Percentiles rank a stretch among this genome's conserved stretches.
Conservation (phyloP, 1,139 yeast genomes). For the Diutina neorugosa region DNA sequence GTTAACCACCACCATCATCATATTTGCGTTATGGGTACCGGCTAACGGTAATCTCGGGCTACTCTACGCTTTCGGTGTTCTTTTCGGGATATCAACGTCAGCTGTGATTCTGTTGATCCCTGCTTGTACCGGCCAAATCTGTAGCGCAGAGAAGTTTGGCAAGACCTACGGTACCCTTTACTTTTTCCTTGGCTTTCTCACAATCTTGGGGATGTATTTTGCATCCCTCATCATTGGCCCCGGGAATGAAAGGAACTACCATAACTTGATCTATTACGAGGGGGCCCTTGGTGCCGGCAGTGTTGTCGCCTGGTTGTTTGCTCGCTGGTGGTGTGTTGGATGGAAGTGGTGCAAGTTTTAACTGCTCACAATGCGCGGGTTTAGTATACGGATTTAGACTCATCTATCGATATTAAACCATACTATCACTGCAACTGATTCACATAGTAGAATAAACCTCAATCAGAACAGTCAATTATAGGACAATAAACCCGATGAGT, state of each 20-base stretch:
- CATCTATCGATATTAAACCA: too few species aligned
- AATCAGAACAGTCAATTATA: too few species aligned
- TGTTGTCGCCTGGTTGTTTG: background rate
- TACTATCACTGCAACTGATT: too few species aligned
- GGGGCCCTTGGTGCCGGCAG: conserved; percentile 7
- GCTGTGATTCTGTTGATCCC: conserved; percentile 22
- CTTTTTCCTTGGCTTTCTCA: conserved; percentile 48
- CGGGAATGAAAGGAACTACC: conserved; percentile 11
- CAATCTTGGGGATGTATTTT: conserved; percentile 27
- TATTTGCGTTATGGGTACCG: conserved; percentile 38
- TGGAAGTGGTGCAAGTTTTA: background rate
- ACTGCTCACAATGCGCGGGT: background rate
- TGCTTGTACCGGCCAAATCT: conserved; percentile 38
- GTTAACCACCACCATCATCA: conserved; percentile 20
- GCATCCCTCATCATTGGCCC: conserved; percentile 17
- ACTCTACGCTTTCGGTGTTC: conserved; percentile 15
- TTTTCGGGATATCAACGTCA: conserved; percentile 20
- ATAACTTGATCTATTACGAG: conserved; percentile 17
- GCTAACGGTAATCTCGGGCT: conserved; percentile 12
- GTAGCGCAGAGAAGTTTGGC: conserved; percentile 54
- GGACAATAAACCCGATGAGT: too few species aligned
- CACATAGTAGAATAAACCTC: too few species aligned
- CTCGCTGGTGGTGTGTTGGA: background rate
- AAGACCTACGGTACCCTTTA: conserved; percentile 60
- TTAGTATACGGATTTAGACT: too few species aligned